phyloP scores from a whole-genome alignment of 257 asterid genomes.

The Echites panduratus region DNA sequence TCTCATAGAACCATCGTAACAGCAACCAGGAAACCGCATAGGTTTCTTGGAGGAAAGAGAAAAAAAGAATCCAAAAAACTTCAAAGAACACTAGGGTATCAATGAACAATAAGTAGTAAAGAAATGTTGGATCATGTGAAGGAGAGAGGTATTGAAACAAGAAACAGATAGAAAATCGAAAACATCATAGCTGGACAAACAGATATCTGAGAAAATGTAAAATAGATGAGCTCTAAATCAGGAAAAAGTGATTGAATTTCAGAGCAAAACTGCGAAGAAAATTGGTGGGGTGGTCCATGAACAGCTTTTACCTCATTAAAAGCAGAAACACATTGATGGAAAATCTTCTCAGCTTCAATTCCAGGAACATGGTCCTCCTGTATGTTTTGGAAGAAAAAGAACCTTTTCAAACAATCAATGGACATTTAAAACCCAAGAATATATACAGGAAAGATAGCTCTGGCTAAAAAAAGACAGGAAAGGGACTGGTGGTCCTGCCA shows the following conservation, averaged over 20 bases:
- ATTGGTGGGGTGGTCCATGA: neutral
- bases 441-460: neutral
- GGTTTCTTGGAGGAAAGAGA: neutral
- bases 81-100: neutral
- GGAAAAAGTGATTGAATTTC: neutral
- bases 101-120: neutral
- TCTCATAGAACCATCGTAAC: neutral
- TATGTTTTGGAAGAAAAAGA: slow-evolving; percentile 25
- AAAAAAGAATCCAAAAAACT: neutral
- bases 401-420: neutral
- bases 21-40: neutral
- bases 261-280: neutral
- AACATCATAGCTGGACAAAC: neutral
- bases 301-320: slow-evolving; percentile 53
- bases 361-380: slow-evolving; percentile 25
- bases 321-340: slow-evolving; percentile 61
- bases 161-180: neutral
- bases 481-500: neutral
- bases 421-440: neutral
- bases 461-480: neutral
- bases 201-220: neutral
- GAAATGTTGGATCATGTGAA: neutral
- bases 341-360: slow-evolving; percentile 41
- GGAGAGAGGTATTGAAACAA: neutral
- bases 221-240: neutral